Percentiles rank a stretch among this genome's conserved stretches.
Evolutionary conservation across 192 early-diverging fungal species (phyloP).

Genomic region (Funneliformis geosporum): DNA sequence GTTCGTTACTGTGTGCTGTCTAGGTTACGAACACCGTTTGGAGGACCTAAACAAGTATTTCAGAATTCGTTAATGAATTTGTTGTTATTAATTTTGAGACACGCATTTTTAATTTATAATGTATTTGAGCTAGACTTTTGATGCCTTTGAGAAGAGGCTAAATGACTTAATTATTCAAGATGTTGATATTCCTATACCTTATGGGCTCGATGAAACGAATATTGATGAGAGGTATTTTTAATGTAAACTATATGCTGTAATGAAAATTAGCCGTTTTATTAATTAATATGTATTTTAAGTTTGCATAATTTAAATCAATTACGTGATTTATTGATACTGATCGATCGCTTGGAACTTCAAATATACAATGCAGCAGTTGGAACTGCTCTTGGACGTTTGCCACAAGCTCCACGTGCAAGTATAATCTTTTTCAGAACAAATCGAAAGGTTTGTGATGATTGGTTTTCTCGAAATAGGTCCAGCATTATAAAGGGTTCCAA

Average conservation of each 20-base stretch:
- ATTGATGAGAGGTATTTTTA: slow-evolving; percentile 6
- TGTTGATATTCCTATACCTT: neutral
- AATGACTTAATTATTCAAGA: slow-evolving; percentile 36
- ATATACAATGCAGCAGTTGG: slow-evolving; percentile 66
- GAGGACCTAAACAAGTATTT: slow-evolving; percentile 63
- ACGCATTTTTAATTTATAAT: neutral
- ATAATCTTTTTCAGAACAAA: slow-evolving; percentile 75
- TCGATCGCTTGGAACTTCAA: slow-evolving; percentile 78
- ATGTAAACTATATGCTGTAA: neutral
- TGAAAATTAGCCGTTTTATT: neutral
- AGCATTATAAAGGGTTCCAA: slow-evolving; percentile 54
- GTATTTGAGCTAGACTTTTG: slow-evolving; percentile 46
- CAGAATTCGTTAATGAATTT: no score
- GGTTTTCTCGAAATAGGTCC: slow-evolving; percentile 66
- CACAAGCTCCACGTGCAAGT: slow-evolving; percentile 62
- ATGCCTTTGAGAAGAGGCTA: slow-evolving; percentile 50
- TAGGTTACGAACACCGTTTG: slow-evolving; percentile 72
- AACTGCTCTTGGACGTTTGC: slow-evolving; percentile 51
- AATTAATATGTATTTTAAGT: slow-evolving; percentile 15
- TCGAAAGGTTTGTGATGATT: slow-evolving; percentile 72
- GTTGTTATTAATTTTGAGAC: neutral
- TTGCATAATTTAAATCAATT: slow-evolving; percentile 29
- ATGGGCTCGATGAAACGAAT: neutral
- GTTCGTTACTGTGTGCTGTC: slow-evolving; percentile 73
- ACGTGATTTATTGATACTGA: slow-evolving; percentile 52